Evolutionary conservation across 371 early-diverging fungal species (phyloP), one percentile per base, ranked within the genome.

Genomic region (Parasitella parasitica): DNA sequence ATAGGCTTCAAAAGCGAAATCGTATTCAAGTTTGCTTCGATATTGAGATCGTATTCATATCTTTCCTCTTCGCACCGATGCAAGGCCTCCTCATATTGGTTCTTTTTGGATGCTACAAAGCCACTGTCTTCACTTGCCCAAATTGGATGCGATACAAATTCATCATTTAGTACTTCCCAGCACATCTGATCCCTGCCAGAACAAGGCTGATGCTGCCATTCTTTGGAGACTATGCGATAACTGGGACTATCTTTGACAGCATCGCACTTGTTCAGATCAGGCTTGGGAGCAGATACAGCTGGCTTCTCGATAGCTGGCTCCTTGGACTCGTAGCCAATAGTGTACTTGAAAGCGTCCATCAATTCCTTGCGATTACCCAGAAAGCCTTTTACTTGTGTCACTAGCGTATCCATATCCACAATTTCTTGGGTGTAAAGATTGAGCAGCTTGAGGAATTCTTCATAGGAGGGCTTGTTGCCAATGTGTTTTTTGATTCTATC

Each of bases 341-440:
- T 93, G 35, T 80, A 73, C 75, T 95, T 96, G 74, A 99, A 96
- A 86, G 90, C 89, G 26, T 86, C 82, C 74, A 95, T 90, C 34
- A 97, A 77, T 13, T 94, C 94, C 34, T 80, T 82, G 28, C 86
- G 78, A 13, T 67, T 74, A 20, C 79, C 80, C 59, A 93, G 83
- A 64, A 91, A 97, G 13, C 81, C 83, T 69, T 85, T 86, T 4
- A 88, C 94, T 16, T 85, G 87, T 43, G 89, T 90, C 18, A 93
- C 91, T 24, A 93, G 83, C 12, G 78, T 83, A 61, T 89, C 87
- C 16, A 86, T 82, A 53, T 91, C 92, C 59, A 99, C 81, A 35
- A 96, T 89, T 69, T 95, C 93, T 69, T 98, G 97, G 64, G 92
- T 95, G 76, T 89, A 99, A 34, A 97, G 77, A 65, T 98, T 97